Evolutionary conservation across 768 basidiomycete species (phyloP), one percentile per base, ranked within the genome.

Genomic region (Panaeolus papilionaceus): DNA sequence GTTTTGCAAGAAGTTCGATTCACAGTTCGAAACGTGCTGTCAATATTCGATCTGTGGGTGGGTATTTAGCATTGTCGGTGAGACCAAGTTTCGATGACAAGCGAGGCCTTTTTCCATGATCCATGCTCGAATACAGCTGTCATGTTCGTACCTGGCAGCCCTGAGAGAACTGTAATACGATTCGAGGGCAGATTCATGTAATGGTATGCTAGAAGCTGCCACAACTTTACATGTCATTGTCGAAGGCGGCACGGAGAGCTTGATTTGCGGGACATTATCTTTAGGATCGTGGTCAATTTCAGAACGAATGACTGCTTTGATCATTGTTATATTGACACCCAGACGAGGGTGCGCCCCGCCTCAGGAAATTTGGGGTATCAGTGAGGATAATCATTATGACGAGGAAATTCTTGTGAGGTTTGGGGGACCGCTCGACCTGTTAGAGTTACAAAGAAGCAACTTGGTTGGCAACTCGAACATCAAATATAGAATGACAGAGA

Each of bases 1-100:
- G 75, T 75, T 79, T 76, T 77, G 77, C 76, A 72, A 74, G 75
- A 76, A 78, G 76, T 66, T 51, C 47, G 26, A 26, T 23, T 51
- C 20, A 18, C 42, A 44, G 23, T 18, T 44, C 42, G 18, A 44
- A 44, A 16, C 14, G 14, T 3, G 42, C 16, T 44, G 10, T 16
- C 42, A 44, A 18, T 2, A 16, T 44, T 44, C 42, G 42, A 44
- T 44, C 42, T 44, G 42, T 44, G 42, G 42, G 18, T 44, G 16
- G 14, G 5, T 44, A 44, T 44, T 16, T 16, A 23, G 23, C 23
- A 23, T 23, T 23, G 42, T 44, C 14, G 11, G 20, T 23, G 47
- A 12, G 54, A 58, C 33, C 2, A 16, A 58, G 54, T 14, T 49
- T 58, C 14, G 6, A 23, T 58, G 54, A 51, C 54, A 58, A 58